Evolutionary conservation across 306 rosid species (phyloP), one percentile per base, ranked within the genome.

Genomic region (Vicia villosa): DNA sequence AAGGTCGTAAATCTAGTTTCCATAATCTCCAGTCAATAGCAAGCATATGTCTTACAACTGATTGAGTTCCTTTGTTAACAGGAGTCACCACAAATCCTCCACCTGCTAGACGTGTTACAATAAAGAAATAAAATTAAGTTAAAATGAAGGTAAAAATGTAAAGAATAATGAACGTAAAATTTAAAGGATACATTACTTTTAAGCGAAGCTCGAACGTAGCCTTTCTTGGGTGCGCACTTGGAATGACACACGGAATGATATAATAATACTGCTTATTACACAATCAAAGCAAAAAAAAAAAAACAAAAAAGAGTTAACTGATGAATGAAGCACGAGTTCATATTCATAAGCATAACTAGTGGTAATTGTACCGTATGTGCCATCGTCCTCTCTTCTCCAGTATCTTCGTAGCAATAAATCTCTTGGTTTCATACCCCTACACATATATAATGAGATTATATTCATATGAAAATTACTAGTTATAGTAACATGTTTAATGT

Each of bases 311-410:
- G 65, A 38, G 20, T 74, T 73, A 62, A 43, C 9, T 62, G 59
- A 68, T 43, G 17, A 58, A 63, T 50, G 43, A 64, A 73, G 34
- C 59, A 21, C 9, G 24, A 21, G n/a, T 52, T 52, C 0, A 21
- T 19, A 19, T 17, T 47, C 19, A 17, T 3, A 17, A 9, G 9
- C 20, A 50, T 50, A 20, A 17, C 12, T 46, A 40, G 8, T 26
- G 24, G 20, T 14, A 26, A 46, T 45, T 50, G 3, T 81, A 92
- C 98, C 96, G 69, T 92, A 92, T 83, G 98, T 88, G 66, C 98
- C 98, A 83, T 90, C 96, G n/a, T 92, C 96, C 74, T 92, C 96
- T 70, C 98, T 85, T 80, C 98, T 92, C 98, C 98, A 92, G 41
- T 92, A 92, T 41, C 98, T 96, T 15, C 83, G 74, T 69, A 92